Conservation (phyloP, 2,329 filamentous ascomycete genomes). For the Pleomassaria siparia region DNA sequence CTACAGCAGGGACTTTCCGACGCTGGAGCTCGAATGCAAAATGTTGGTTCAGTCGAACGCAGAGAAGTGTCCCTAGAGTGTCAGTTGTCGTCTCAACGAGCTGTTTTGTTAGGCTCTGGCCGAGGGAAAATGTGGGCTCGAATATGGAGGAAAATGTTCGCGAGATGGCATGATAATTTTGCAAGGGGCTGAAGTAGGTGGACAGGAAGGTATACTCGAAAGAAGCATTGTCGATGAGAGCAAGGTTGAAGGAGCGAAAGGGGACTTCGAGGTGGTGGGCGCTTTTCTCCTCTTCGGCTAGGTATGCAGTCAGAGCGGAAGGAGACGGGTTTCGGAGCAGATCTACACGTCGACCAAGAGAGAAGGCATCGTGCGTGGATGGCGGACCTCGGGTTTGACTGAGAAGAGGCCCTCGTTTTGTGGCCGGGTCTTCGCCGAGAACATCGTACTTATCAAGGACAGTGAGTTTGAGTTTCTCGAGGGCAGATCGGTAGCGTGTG, state of each 20-base stretch:
- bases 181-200: constrained; percentile 79
- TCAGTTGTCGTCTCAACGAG: constrained; percentile 79
- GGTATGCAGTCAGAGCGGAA: constrained; percentile 78
- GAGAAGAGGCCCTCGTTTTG: constrained; percentile 55
- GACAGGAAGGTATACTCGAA: constrained; percentile 94
- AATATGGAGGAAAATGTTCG: constrained; percentile 87
- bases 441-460: constrained; percentile 79
- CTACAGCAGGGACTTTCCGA: constrained; percentile 83
- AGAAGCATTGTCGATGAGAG: constrained; percentile 88
- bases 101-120: constrained; percentile 72
- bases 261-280: constrained; percentile 86
- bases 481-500: constrained; percentile 77
- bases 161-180: constrained; percentile 75
- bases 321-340: constrained; percentile 73
- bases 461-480: constrained; percentile 84
- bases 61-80: constrained; percentile 83
- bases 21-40: constrained; percentile 92
- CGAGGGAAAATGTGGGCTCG: constrained; percentile 83
- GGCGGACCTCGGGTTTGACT: constrained; percentile 45
- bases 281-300: constrained; percentile 85
- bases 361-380: constrained; percentile 81
- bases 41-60: constrained; percentile 89
- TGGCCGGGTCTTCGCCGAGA: constrained; percentile 74
- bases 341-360: constrained; percentile 82
- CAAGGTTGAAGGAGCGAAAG: constrained; percentile 93